phyloP scores from a whole-genome alignment of 495 filamentous ascomycete genomes.

The Lophiostoma macrostomum region DNA sequence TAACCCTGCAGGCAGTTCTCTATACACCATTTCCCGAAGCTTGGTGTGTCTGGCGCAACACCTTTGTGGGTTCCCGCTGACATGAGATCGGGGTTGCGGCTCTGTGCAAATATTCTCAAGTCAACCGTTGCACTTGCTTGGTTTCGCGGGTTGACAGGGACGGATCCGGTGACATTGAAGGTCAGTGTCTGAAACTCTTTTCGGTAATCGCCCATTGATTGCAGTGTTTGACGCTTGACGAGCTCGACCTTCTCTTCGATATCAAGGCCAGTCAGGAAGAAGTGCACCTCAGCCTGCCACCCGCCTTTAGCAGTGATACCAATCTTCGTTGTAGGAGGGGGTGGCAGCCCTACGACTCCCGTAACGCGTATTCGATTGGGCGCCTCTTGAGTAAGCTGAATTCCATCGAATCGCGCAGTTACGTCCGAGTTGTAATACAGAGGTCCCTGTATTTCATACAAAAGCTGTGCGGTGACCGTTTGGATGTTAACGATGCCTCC shows the following conservation, averaged over 20 bases:
- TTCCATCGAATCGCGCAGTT: conserved; percentile 46
- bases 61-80: conserved; percentile 6
- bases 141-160: conserved; percentile 34
- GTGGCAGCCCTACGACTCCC: conserved; percentile 43
- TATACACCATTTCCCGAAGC: conserved; percentile 36
- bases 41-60: conserved; percentile 31
- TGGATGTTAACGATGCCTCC: conserved; percentile 40
- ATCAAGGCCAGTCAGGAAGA: conserved; percentile 43
- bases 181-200: conserved; percentile 25
- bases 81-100: conserved; percentile 26
- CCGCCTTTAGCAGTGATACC: conserved; percentile 47
- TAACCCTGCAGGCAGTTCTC: conserved; percentile 29
- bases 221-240: conserved; percentile 42
- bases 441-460: conserved; percentile 57
- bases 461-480: conserved; percentile 50
- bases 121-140: conserved; percentile 36
- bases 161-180: conserved; percentile 37
- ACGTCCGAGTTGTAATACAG: conserved; percentile 54
- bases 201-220: conserved; percentile 25
- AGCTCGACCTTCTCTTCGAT: conserved; percentile 46
- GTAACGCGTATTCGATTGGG: conserved; percentile 44
- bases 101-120: conserved; percentile 38
- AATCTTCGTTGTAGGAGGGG: conserved; percentile 52
- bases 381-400: conserved; percentile 46
- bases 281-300: conserved; percentile 43